Percentiles rank a stretch among this genome's conserved stretches.
Conservation (phyloP, 2,329 filamentous ascomycete species). For the Phaeoacremonium minimum region DNA sequence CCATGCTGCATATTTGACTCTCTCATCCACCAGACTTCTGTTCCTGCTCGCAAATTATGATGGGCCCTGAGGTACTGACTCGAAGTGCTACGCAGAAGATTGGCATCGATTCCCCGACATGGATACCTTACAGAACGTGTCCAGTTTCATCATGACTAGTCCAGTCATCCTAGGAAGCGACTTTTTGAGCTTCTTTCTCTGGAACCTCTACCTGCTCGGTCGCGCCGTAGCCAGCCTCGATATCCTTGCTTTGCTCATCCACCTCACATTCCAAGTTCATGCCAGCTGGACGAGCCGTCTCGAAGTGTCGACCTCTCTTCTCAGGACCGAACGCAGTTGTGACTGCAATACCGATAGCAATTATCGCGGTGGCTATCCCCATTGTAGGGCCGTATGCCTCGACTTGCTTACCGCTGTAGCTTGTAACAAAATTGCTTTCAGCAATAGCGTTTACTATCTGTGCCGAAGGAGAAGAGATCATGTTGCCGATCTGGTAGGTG, state of each 20-base stretch:
- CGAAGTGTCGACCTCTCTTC: slow-evolving; percentile 67
- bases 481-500: slow-evolving; percentile 72
- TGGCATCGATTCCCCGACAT: too few species aligned
- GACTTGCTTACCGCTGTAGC: slow-evolving; percentile 48
- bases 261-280: slow-evolving; percentile 22
- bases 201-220: neutral
- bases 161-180: too few species aligned
- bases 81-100: too few species aligned
- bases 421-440: slow-evolving; percentile 54
- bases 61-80: too few species aligned
- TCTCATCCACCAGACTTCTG: too few species aligned
- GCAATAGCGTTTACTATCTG: slow-evolving; percentile 76
- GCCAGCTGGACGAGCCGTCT: slow-evolving; percentile 50
- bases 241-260: slow-evolving; percentile 18
- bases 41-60: too few species aligned
- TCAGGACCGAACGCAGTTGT: slow-evolving; percentile 71
- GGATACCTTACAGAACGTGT: too few species aligned
- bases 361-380: slow-evolving; percentile 74
- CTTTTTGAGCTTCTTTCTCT: too few species aligned
- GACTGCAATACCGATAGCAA: slow-evolving; percentile 62
- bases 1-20: too few species aligned
- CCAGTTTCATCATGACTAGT: too few species aligned
- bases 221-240: slow-evolving; percentile 2
- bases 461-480: slow-evolving; percentile 67
- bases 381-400: slow-evolving; percentile 72